Evolutionary conservation across 2,329 filamentous ascomycete genomes (phyloP).

Genomic region (Coniochaeta prunicola): DNA sequence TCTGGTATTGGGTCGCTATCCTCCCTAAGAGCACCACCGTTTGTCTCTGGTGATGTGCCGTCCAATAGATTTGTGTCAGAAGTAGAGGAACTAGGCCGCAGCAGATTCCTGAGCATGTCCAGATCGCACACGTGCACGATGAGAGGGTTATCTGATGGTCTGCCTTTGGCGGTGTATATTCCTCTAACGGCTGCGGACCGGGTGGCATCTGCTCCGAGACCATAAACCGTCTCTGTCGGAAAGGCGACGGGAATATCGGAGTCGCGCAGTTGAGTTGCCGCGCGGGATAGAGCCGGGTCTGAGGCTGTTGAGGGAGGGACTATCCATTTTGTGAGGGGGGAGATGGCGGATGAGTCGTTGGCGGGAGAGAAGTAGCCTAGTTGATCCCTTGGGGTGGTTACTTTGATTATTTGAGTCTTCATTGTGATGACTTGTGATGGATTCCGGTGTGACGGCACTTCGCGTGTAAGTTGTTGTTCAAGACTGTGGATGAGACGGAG

Average conservation of each 20-base stretch:
- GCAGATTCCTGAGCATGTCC: constrained; percentile 60
- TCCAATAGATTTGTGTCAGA: not conserved
- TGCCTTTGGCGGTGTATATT: constrained; percentile 87
- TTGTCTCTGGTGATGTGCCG: not conserved
- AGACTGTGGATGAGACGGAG: not conserved
- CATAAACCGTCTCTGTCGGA: constrained; percentile 96
- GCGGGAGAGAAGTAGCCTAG: constrained; percentile 11
- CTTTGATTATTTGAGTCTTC: constrained; percentile 14
- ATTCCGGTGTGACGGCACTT: not conserved
- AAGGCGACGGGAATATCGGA: constrained; percentile 80
- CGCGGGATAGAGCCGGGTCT: constrained; percentile 21
- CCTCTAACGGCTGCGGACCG: constrained; percentile 74
- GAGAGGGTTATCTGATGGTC: constrained; percentile 89
- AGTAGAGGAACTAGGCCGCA: constrained; percentile 26
- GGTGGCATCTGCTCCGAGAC: constrained; percentile 92
- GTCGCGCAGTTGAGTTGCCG: constrained; percentile 57
- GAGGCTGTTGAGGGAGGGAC: constrained; percentile 15
- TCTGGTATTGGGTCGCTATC: constrained; percentile 48
- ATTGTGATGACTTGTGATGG: constrained; percentile 4
- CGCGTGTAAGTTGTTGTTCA: not conserved
- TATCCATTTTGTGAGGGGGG: constrained; percentile 33
- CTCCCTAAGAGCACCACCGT: not conserved
- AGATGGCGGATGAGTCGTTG: not conserved
- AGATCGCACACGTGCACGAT: constrained; percentile 88
- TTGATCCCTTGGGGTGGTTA: constrained; percentile 5